A percentile compares a stretch with the other conserved stretches of the same genome.
These are phyloP conservation scores for Globisporangium cederbergense DNA, from an alignment of 352 stramenopile species.

Conservation along the genomic window DNA sequence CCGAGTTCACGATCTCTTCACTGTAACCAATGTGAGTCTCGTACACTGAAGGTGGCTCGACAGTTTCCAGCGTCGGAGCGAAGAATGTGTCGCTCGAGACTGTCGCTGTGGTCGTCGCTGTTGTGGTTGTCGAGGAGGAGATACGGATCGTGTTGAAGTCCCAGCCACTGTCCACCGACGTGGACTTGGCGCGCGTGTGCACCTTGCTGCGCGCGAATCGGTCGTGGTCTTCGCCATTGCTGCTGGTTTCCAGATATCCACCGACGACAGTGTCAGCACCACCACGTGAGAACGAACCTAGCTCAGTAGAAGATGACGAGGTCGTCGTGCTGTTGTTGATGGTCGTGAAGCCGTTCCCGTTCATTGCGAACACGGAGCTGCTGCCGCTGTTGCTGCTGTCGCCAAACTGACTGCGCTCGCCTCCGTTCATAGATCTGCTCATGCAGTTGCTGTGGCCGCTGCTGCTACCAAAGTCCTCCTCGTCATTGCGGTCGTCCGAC, in stretches of 20 bases:
- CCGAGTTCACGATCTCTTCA: constrained; percentile 3
- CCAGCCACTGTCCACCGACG: constrained; percentile 57
- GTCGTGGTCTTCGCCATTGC: constrained; percentile 17
- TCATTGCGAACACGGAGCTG: constrained; percentile 2
- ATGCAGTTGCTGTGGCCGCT: not conserved
- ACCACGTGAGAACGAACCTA: not conserved
- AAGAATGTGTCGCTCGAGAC: constrained; percentile 8
- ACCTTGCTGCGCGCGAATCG: constrained; percentile 34
- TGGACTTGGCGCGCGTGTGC: constrained; percentile 34
- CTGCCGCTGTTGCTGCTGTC: constrained; percentile 6
- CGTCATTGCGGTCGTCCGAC: not conserved
- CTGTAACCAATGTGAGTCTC: not conserved
- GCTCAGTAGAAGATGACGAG: not conserved
- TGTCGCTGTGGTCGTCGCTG: not conserved
- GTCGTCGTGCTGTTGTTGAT: not conserved
- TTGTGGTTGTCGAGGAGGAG: constrained; percentile 26
- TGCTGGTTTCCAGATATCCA: not conserved
- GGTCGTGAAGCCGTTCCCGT: not conserved
- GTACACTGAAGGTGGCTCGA: not conserved
- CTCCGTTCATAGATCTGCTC: not conserved
- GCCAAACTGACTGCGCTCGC: not conserved
- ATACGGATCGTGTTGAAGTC: constrained; percentile 77
- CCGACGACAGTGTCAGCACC: not conserved
- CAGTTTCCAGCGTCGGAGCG: constrained; percentile 8
- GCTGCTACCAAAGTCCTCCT: constrained; percentile 6